Evolutionary conservation across 352 stramenopile species (phyloP), one percentile per base, ranked within the genome.

Genomic region (Phytophthora pseudosyringae): DNA sequence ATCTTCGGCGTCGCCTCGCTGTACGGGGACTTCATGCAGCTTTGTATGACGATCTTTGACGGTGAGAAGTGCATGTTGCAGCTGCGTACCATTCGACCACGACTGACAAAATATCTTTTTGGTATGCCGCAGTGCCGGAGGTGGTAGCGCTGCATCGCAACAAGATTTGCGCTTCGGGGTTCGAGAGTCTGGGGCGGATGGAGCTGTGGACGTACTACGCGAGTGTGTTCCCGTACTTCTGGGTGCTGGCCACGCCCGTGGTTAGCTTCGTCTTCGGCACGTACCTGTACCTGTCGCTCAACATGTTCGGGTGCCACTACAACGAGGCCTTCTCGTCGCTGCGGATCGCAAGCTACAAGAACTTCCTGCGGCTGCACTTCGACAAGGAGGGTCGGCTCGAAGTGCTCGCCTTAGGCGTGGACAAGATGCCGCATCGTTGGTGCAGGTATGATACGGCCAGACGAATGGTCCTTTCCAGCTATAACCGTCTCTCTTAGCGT

Each of bases 311-410:
- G 13, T 83, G 83, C 49, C 89, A 97, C 73, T 97, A 95, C 80
- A 96, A 97, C 67, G 89, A 97, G 54, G 88, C 89, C 9, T 97
- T 96, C 44, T 94, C 86, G 25, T 86, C 89, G 26, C 73, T 97
- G 50, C 88, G 87, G 32, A 93, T 95, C 47, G 81, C 86, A 18
- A 95, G 88, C 60, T 97, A 93, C 83, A 97, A 97, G 71, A 94
- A 94, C 69, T 94, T 97, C 47, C 48, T 95, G 54, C 86, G 88
- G 2, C 69, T 97, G 10, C 88, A 91, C 57, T 84, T 96, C 46
- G 73, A 85, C 56, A 73, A 77, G 35, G 74, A 89, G 26, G 88
- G 88, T 33, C 83, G 93, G 48, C 71, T 96, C 13, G 83, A 96
- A 57, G 61, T 94, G 21, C 94, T 94, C 60, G 83, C 79, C 0